phyloP scores from a whole-genome alignment of 345 rosid species.

The Laguncularia racemosa region DNA sequence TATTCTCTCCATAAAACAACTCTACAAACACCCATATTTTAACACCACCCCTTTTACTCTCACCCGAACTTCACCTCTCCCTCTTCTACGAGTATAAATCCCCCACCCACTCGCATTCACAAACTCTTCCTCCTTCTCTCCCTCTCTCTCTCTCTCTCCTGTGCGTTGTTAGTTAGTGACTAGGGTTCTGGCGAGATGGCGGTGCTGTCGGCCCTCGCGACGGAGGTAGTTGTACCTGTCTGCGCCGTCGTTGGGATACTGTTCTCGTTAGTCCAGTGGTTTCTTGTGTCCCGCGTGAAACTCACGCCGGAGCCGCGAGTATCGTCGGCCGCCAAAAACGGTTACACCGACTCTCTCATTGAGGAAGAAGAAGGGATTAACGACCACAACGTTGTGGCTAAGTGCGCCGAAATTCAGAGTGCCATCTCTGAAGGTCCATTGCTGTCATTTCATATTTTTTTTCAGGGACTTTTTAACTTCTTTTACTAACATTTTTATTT shows the following conservation, averaged over 20 bases:
- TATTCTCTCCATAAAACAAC: too few relatives aligned
- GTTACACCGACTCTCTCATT: constrained; percentile 25
- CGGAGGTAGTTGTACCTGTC: constrained; percentile 29
- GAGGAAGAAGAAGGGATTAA: constrained; percentile 36
- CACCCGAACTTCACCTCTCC: neutral
- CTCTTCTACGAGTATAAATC: neutral
- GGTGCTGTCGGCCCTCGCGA: constrained; percentile 27
- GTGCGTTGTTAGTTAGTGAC: neutral
- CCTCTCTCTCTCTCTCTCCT: neutral
- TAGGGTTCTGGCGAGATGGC: constrained; percentile 11
- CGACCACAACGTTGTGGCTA: constrained; percentile 23
- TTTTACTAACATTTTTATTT: too few relatives aligned
- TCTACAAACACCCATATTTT: too few relatives aligned
- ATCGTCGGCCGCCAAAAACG: constrained; percentile 16
- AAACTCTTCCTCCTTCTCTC: neutral
- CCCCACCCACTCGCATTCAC: neutral
- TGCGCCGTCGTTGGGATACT: constrained; percentile 32
- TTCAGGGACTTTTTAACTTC: neutral
- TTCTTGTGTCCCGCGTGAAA: constrained; percentile 30
- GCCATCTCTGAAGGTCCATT: constrained; percentile 36
- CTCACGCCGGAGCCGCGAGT: constrained; percentile 11
- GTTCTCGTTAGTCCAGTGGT: constrained; percentile 32
- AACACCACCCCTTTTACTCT: neutral
- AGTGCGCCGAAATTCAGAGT: constrained; percentile 35
- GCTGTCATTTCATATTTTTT: constrained; percentile 1